Evolutionary conservation across 139 green algal genomes (phyloP), one percentile per base, ranked within the genome.

Genomic region (Chlamydomonas sp.): DNA sequence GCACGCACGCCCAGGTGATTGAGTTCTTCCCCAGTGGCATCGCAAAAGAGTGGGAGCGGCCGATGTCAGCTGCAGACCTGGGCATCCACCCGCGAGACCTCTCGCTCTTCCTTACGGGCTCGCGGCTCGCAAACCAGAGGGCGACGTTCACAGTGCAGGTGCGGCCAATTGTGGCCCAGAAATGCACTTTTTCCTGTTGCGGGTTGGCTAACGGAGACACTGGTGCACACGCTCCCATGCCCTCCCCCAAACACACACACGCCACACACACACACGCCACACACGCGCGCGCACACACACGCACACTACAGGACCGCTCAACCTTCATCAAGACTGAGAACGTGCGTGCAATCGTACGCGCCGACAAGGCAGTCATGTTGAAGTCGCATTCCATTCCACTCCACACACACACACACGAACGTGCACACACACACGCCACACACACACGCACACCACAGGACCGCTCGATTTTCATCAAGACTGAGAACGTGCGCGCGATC

Each of bases 1-100:
- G n/a, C n/a, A n/a, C n/a, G n/a, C n/a, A n/a, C n/a, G n/a, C n/a
- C n/a, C 62, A 80, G 69, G 74, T 80, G 26, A 76, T 80, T 26
- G 69, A 80, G 54, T 80, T 72, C 36, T 43, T 69, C 29, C 68
- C 69, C 36, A 58, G 62, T 38, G 74, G 64, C 24, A 47, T 66
- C 29, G 74, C 74, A 28, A 49, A 71, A 37, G 74, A 80, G 54
- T 29, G 66, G 50, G 48, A 61, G 29, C 43, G 33, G 31, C 49
- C 67, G 3, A 58, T 66, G 30, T n/a, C 72, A 38, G 4, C 62
- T 69, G 3, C 38, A 73, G 63, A 26, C 74, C 67, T 84, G 60
- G 71, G 58, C 20, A 70, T 84, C 13, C 78, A 84, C 74, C 71
- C 74, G 4, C 54, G 78, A 0, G 78, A 84, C 63, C 36, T 70